These are phyloP conservation scores for Camptophora hylomeconis DNA, from an alignment of 2,329 filamentous ascomycete genomes.

Conservation along the genomic window DNA sequence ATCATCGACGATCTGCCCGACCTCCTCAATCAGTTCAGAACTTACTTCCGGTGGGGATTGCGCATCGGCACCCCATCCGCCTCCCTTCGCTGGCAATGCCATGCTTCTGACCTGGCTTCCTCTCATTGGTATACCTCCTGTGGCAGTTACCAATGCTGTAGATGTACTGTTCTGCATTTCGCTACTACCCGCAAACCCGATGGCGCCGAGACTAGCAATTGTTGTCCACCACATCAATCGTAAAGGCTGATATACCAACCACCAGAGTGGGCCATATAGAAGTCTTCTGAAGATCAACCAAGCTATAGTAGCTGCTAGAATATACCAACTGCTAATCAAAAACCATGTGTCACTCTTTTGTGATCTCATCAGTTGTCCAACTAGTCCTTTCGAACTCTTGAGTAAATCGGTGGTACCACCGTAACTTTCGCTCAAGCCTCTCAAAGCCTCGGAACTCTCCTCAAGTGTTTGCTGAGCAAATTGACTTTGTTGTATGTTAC, in stretches of 20 bases:
- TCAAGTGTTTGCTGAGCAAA: slow-evolving; percentile 78
- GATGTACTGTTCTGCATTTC: background rate
- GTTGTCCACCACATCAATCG: slow-evolving; percentile 49
- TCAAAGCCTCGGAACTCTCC: slow-evolving; percentile 57
- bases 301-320: slow-evolving; percentile 60
- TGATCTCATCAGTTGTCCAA: slow-evolving; percentile 66
- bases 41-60: slow-evolving; percentile 13
- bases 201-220: slow-evolving; percentile 41
- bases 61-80: slow-evolving; percentile 31
- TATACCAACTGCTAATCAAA: slow-evolving; percentile 74
- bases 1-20: slow-evolving; percentile 26
- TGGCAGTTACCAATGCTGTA: background rate
- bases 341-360: slow-evolving; percentile 99
- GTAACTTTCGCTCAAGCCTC: slow-evolving; percentile 69
- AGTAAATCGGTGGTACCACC: slow-evolving; percentile 65
- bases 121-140: too few relatives aligned
- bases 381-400: slow-evolving; percentile 57
- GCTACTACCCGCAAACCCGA: slow-evolving; percentile 1
- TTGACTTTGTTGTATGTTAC: slow-evolving; percentile 71
- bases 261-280: slow-evolving; percentile 81
- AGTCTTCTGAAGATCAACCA: slow-evolving; percentile 81
- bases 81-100: slow-evolving; percentile 19
- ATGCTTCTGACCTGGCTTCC: slow-evolving; percentile 8
- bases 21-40: slow-evolving; percentile 27
- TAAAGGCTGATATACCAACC: slow-evolving; percentile 75